These are phyloP conservation scores for Kwoniella dejecticola DNA, from an alignment of 768 basidiomycete genomes.

Conservation along the genomic window DNA sequence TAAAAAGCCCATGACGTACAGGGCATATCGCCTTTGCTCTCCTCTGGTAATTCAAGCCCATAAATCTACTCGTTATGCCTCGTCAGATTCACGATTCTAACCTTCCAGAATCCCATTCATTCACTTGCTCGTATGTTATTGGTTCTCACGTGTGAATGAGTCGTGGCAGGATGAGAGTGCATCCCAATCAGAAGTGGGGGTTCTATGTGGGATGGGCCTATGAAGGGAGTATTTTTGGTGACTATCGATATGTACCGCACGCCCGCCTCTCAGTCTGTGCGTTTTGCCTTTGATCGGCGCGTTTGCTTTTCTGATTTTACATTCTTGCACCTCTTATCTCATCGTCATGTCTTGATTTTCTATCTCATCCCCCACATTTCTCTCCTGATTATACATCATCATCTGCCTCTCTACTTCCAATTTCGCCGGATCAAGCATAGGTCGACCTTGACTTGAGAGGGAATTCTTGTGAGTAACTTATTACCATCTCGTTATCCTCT, in stretches of 20 bases:
- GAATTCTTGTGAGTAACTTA: constrained; percentile 2
- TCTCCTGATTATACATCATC: not conserved
- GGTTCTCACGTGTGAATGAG: constrained; percentile 1
- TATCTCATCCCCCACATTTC: no score
- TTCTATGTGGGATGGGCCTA: not conserved
- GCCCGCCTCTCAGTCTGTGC: constrained; percentile 6
- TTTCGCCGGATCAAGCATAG: constrained; percentile 5
- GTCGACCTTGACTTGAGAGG: not conserved
- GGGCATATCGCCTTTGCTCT: not conserved
- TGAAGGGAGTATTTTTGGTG: not conserved
- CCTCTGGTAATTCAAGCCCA: not conserved
- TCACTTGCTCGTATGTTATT: not conserved
- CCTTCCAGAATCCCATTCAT: not conserved
- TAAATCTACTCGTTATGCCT: not conserved
- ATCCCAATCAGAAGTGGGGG: not conserved
- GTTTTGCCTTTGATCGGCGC: constrained; percentile 1
- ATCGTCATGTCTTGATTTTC: constrained; percentile 2
- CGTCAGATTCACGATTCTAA: not conserved
- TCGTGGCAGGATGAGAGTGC: constrained; percentile 5
- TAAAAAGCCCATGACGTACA: constrained; percentile 11
- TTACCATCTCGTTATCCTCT: not conserved
- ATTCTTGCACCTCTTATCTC: not conserved
- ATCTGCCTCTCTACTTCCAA: not conserved
- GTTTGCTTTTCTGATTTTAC: not conserved
- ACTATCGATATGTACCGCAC: constrained; percentile 6